Evolutionary conservation across 208 protist species (phyloP), one percentile per base, ranked within the genome.

Genomic region (Trypanosoma brucei): DNA sequence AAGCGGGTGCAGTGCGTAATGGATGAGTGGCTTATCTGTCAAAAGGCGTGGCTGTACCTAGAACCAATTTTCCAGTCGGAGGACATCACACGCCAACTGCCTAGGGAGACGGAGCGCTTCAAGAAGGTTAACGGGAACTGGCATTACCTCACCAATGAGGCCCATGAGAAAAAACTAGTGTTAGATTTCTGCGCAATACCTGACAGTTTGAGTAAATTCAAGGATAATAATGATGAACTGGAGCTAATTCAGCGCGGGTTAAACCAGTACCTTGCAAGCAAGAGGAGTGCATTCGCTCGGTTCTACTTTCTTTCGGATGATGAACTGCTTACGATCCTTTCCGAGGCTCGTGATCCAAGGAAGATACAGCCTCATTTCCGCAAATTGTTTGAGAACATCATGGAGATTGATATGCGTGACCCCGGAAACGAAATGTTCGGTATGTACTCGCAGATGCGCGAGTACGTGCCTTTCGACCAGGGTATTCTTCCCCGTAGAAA

Each of bases 51-150:
- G 96, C 81, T 98, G 40, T 98, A 98, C 67, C 75, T 98, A 14
- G 94, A 98, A 68, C 97, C 97, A 61, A 98, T 98, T 69, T 98
- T 98, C 65, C 84, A 92, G 62, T 98, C 95, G 4, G 94, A 98
- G 64, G 97, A 98, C 68, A 98, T 98, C 59, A 69, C 83, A 42
- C 79, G 91, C 34, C 97, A 98, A 75, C 79, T 98, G 5, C 96
- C 96, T 0, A 71, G 72, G 37, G 96, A 98, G 77, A 82, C 81
- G 63, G 97, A 98, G 78, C 82, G 93, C 40, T 98, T 98, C 63
- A 70, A 89, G 68, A 75, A 82, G 59, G 94, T 98, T 39, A 95
- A 98, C 81, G 84, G 91, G 66, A 98, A 93, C 53, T 99, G 96
- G 96, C 84, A 92, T 54, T 86, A 90, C 45, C 68, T 97, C 55